These are phyloP conservation scores for Cucurbita maxima DNA, from an alignment of 306 rosid species.

Conservation along the genomic window DNA sequence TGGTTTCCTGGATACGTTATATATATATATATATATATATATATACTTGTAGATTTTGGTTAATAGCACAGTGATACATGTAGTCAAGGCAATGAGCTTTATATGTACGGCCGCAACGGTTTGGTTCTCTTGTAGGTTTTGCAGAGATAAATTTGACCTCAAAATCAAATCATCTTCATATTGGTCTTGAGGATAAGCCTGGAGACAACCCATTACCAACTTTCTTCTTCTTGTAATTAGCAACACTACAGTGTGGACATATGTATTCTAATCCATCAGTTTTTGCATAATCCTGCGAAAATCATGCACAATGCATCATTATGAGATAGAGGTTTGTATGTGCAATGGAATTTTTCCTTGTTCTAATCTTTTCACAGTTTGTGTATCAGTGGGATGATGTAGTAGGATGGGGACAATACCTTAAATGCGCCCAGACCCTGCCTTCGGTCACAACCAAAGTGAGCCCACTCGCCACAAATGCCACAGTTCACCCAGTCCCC, in stretches of 20 bases:
- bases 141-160: background rate
- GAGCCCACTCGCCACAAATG: conserved; percentile 99
- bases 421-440: conserved; percentile 98
- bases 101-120: background rate
- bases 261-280: conserved; percentile 97
- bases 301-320: conserved; percentile 6
- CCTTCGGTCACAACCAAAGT: conserved; percentile 97
- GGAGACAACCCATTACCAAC: conserved; percentile 55
- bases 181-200: conserved; percentile 23
- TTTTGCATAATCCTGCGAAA: conserved; percentile 88
- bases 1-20: background rate
- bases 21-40: background rate
- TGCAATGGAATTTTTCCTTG: background rate
- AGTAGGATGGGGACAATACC: conserved; percentile 27
- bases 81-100: background rate
- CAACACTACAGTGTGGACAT: conserved; percentile 88
- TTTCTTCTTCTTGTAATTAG: conserved; percentile 81
- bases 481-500: conserved; percentile 99
- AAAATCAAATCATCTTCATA: background rate
- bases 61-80: background rate
- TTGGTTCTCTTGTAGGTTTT: background rate
- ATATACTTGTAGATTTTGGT: background rate
- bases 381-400: background rate
- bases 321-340: background rate
- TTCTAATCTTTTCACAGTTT: background rate